These are phyloP conservation scores for Russula lepida DNA, from an alignment of 768 basidiomycete species.

Conservation along the genomic window DNA sequence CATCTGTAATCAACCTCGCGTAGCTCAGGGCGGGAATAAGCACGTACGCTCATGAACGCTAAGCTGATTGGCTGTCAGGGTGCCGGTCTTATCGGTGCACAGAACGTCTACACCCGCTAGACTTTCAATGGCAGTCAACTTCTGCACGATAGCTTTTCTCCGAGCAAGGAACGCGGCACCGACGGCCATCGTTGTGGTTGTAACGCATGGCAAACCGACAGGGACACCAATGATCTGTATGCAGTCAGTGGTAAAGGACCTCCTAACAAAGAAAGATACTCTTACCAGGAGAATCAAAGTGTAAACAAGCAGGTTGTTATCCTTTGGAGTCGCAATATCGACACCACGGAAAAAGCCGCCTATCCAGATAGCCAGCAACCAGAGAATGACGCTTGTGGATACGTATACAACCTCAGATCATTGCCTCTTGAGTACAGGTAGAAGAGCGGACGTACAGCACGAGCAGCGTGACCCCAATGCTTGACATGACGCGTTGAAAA, in stretches of 20 bases:
- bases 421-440: background rate
- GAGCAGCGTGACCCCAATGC: constrained; percentile 37
- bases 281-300: constrained; percentile 34
- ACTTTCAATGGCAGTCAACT: constrained; percentile 41
- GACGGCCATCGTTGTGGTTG: constrained; percentile 35
- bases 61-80: constrained; percentile 42
- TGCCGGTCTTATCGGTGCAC: constrained; percentile 39
- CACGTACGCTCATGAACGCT: constrained; percentile 34
- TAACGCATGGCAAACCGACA: constrained; percentile 41
- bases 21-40: background rate
- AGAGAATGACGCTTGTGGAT: constrained; percentile 30
- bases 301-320: constrained; percentile 40
- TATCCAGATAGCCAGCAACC: constrained; percentile 38
- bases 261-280: background rate
- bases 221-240: constrained; percentile 38
- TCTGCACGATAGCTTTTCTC: constrained; percentile 40
- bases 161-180: constrained; percentile 38
- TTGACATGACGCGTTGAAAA: constrained; percentile 37
- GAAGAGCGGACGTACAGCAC: constrained; percentile 25
- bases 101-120: constrained; percentile 44
- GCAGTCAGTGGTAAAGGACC: background rate
- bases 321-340: constrained; percentile 32
- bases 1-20: background rate
- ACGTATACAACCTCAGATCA: background rate
- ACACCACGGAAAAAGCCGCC: constrained; percentile 35